Evolutionary conservation across 345 rosid genomes (phyloP).

Genomic region (Heritiera littoralis): DNA sequence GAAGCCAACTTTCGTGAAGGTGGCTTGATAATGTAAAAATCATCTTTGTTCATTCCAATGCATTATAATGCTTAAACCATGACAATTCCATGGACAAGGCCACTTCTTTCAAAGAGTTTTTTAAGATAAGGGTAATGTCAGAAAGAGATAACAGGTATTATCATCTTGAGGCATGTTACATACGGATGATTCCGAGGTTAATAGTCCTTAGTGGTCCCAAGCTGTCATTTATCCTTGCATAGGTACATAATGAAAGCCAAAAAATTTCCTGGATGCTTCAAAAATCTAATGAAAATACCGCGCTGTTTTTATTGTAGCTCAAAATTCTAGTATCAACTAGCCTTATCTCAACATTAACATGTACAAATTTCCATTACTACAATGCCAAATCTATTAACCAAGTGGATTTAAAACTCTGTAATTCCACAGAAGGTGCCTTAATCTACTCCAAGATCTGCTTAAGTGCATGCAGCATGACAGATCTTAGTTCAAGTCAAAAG

Average conservation of each 20-base stretch:
- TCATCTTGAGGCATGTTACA: slow-evolving; percentile 25
- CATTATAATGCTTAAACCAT: slow-evolving; percentile 2
- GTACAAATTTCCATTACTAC: background rate
- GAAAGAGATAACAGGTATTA: slow-evolving; percentile 29
- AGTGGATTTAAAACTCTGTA: slow-evolving; percentile 3
- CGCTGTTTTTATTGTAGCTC: background rate
- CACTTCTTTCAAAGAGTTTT: slow-evolving; percentile 19
- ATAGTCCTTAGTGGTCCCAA: slow-evolving; percentile 30
- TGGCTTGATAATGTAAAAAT: slow-evolving; percentile 15
- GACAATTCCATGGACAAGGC: slow-evolving; percentile 21
- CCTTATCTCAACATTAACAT: background rate
- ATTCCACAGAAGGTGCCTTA: slow-evolving; percentile 11
- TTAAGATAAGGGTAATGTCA: slow-evolving; percentile 24
- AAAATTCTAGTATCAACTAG: slow-evolving; percentile 9
- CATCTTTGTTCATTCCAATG: slow-evolving; percentile 27
- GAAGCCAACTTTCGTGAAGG: background rate
- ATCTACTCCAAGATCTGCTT: slow-evolving; percentile 9
- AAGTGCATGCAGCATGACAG: background rate
- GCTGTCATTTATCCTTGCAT: slow-evolving; percentile 9
- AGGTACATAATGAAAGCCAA: slow-evolving; percentile 10
- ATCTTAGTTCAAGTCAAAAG: slow-evolving; percentile 13
- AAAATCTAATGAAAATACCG: background rate
- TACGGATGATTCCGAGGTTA: slow-evolving; percentile 23
- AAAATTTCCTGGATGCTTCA: slow-evolving; percentile 8
- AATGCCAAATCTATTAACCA: background rate